Evolutionary conservation across 129 eudicot species (phyloP), one percentile per base, ranked within the genome.

Genomic region (Flaveria sonorensis): DNA sequence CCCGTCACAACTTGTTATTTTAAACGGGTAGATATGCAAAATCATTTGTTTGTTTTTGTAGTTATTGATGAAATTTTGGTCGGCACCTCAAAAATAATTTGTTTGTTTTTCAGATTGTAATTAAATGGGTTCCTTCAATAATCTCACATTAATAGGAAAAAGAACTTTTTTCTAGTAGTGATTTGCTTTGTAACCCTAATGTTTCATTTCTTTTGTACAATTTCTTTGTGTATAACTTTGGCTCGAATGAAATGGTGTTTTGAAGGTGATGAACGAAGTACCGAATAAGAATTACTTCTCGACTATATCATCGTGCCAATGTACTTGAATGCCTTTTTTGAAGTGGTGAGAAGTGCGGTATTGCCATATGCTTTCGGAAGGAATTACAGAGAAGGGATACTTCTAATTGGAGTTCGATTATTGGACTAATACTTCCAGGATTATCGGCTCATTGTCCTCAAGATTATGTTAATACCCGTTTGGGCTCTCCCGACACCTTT

Each of bases 381-480:
- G 30, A 45, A 70, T 4, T 88, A 82, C 74, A 79, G 21, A 60
- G 92, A 88, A 81, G 82, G 85, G 45, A 45, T 43, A 24, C 47
- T 76, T 69, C 77, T 72, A 10, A 18, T 46, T 11, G 51, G 79
- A 15, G 18, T 80, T 45, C 78, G 89, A 60, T 1, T 74, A 1
- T 74, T 20, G 89, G 87, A 15, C 10, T 84, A 16, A 2, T 59
- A 11, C 0, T 80, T 5, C 72, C 89, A 3, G 89, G 92, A 59
- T 0, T 62, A 36, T 70, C 89, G 2, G 80, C 70, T 48, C 92
- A 88, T 78, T 28, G 64, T 55, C 80, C 78, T 39, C 86, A 81
- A 52, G 89, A 88, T 80, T 88, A 88, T 60, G 84, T 85, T 23
- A 88, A 88, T 39, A 83, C 83, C 6, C 83, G 86, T 6, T 47